These are phyloP conservation scores for Cercophora newfieldiana DNA, from an alignment of 495 filamentous ascomycete genomes.

Conservation along the genomic window DNA sequence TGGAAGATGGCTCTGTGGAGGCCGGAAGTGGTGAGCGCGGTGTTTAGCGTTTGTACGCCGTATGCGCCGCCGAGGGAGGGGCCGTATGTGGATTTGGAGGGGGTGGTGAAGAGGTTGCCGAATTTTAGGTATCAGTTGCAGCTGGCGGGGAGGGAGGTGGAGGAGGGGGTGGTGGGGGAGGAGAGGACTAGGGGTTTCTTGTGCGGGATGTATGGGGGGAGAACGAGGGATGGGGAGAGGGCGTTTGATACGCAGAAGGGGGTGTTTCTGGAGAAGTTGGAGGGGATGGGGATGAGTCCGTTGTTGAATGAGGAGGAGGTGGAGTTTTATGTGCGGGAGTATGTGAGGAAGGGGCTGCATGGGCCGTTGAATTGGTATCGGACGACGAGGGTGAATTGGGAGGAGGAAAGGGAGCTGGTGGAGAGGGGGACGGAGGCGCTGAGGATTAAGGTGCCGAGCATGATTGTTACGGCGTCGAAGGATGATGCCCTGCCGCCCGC, in stretches of 20 bases:
- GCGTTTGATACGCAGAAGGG: constrained; percentile 59
- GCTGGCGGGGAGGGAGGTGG: constrained; percentile 65
- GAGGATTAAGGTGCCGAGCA: constrained; percentile 62
- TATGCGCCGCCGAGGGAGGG: constrained; percentile 53
- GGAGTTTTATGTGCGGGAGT: constrained; percentile 74
- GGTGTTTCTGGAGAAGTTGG: constrained; percentile 46
- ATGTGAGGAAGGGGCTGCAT: constrained; percentile 66
- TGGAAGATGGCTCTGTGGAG: constrained; percentile 69
- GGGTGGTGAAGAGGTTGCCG: constrained; percentile 61
- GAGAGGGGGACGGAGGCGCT: constrained; percentile 24
- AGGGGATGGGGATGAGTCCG: constrained; percentile 53
- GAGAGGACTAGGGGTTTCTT: constrained; percentile 66
- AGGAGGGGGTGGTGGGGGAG: constrained; percentile 54
- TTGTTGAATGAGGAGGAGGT: constrained; percentile 68
- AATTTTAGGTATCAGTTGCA: constrained; percentile 84
- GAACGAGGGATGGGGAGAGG: constrained; percentile 51
- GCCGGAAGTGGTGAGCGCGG: constrained; percentile 65
- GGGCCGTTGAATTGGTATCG: constrained; percentile 89
- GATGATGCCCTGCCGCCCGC: constrained; percentile 67
- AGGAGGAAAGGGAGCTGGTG: constrained; percentile 63
- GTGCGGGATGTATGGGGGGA: constrained; percentile 66
- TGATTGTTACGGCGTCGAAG: constrained; percentile 71
- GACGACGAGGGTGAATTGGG: constrained; percentile 65
- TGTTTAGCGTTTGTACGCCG: constrained; percentile 81
- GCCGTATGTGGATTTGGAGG: constrained; percentile 47